phyloP scores from a whole-genome alignment of 2,329 filamentous ascomycete genomes.

The Cadophora gregata region DNA sequence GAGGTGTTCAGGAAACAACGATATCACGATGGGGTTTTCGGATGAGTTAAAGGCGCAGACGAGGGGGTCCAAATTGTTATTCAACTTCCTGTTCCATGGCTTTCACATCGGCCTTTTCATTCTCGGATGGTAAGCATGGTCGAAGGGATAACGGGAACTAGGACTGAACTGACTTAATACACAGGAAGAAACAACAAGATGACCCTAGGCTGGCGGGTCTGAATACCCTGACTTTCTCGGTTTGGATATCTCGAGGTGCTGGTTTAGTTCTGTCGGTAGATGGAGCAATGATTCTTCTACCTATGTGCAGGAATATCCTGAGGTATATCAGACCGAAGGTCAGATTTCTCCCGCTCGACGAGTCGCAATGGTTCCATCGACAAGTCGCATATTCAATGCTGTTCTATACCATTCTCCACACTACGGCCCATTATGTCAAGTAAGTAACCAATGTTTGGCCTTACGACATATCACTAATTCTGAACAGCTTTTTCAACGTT shows the following conservation, averaged over 20 bases:
- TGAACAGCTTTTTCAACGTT: constrained; percentile 85
- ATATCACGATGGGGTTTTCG: constrained; percentile 39
- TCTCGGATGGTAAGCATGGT: constrained; percentile 75
- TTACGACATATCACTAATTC: constrained; percentile 22
- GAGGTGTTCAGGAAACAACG: constrained; percentile 21
- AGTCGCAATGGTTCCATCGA: constrained; percentile 95
- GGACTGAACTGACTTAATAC: constrained; percentile 37
- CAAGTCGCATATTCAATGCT: constrained; percentile 91
- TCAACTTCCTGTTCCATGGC: constrained; percentile 82
- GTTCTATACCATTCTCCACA: constrained; percentile 81
- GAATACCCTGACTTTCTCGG: constrained; percentile 84
- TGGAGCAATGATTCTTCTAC: constrained; percentile 84
- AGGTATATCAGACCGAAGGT: constrained; percentile 85
- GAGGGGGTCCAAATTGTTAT: constrained; percentile 72
- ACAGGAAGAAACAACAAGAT: constrained; percentile 77
- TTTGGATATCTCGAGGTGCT: constrained; percentile 95
- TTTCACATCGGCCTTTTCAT: constrained; percentile 81
- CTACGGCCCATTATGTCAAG: constrained; percentile 90
- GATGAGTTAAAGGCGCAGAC: constrained; percentile 65
- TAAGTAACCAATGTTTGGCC: constrained; percentile 50
- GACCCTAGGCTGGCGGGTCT: constrained; percentile 75
- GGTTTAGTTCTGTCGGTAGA: constrained; percentile 86
- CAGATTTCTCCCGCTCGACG: constrained; percentile 89
- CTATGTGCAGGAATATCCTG: constrained; percentile 92
- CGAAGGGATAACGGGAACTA: not conserved